These are phyloP conservation scores for Xylariaceae sp. DNA, from an alignment of 2,329 filamentous ascomycete species.

Conservation along the genomic window DNA sequence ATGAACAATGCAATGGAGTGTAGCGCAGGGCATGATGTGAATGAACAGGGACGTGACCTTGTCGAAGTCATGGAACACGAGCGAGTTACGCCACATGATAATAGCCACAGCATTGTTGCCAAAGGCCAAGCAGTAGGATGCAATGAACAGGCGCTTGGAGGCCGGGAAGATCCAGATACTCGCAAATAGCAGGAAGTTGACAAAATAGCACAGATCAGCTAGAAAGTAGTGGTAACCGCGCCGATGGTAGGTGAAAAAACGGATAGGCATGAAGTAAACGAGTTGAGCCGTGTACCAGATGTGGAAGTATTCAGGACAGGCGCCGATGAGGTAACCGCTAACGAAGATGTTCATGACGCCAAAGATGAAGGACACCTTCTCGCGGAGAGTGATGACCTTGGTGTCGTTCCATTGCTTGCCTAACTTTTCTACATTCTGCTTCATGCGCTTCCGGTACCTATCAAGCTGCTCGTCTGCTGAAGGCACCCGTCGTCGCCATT, in stretches of 20 bases:
- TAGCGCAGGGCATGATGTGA: slow-evolving; percentile 97
- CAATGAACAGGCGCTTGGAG: slow-evolving; percentile 90
- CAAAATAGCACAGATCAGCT: slow-evolving; percentile 97
- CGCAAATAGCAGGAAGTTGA: slow-evolving; percentile 84
- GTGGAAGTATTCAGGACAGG: slow-evolving; percentile 84
- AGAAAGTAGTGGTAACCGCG: slow-evolving; percentile 97
- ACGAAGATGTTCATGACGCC: slow-evolving; percentile 98
- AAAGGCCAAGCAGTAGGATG: slow-evolving; percentile 89
- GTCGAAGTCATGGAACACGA: slow-evolving; percentile 98
- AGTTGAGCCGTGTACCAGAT: slow-evolving; percentile 90
- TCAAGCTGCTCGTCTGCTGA: slow-evolving; percentile 92
- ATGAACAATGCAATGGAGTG: slow-evolving; percentile 91
- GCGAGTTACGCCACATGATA: slow-evolving; percentile 98
- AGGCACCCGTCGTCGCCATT: slow-evolving; percentile 87
- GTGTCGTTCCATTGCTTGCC: slow-evolving; percentile 88
- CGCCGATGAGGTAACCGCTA: slow-evolving; percentile 91
- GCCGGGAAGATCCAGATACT: slow-evolving; percentile 89
- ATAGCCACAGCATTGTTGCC: slow-evolving; percentile 98
- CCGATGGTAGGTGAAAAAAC: slow-evolving; percentile 88
- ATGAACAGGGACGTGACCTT: slow-evolving; percentile 99
- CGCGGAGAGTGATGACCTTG: slow-evolving; percentile 83
- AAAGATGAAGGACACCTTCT: slow-evolving; percentile 96
- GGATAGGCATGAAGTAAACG: slow-evolving; percentile 95
- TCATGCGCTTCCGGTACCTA: slow-evolving; percentile 88
- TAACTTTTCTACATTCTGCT: slow-evolving; percentile 84